phyloP scores from a whole-genome alignment of 352 stramenopile species.

The Globisporangium recalcitrans region DNA sequence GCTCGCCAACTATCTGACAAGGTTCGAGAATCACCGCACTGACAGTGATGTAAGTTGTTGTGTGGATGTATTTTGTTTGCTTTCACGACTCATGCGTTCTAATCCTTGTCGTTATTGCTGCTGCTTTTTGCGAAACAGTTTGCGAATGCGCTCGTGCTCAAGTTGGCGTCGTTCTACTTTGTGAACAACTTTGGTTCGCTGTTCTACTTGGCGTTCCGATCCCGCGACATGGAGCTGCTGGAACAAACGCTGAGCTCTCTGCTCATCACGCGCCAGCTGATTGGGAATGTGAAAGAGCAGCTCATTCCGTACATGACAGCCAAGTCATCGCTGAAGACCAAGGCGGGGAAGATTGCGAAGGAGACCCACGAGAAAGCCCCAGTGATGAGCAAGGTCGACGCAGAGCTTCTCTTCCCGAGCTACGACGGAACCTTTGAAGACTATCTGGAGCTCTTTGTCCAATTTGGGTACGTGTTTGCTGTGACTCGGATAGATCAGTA shows the following conservation, averaged over 20 bases:
- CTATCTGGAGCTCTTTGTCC: conserved; percentile 93
- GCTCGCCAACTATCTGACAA: conserved; percentile 90
- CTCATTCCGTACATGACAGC: conserved; percentile 77
- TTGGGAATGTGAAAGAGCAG: conserved; percentile 76
- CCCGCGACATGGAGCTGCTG: conserved; percentile 82
- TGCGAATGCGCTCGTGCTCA: conserved; percentile 93
- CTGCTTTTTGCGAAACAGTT: conserved; percentile 37
- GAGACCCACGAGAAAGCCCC: conserved; percentile 44
- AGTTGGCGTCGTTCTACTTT: conserved; percentile 97
- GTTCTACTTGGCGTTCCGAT: conserved; percentile 94
- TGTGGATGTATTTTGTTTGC: background rate
- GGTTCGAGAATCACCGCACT: conserved; percentile 91
- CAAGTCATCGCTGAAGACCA: conserved; percentile 71
- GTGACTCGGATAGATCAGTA: background rate
- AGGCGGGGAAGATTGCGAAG: conserved; percentile 73
- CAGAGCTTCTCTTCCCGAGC: conserved; percentile 71
- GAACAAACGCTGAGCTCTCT: conserved; percentile 87
- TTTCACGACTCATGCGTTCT: background rate
- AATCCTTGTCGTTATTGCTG: background rate
- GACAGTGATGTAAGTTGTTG: conserved; percentile 65
- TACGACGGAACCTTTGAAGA: conserved; percentile 90
- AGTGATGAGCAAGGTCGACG: conserved; percentile 65
- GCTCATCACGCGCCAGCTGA: conserved; percentile 76
- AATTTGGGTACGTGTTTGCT: conserved; percentile 75
- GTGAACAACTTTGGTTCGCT: conserved; percentile 96